Evolutionary conservation across 352 stramenopile genomes (phyloP), one percentile per base, ranked within the genome.

Genomic region (Pythium phragmitis): DNA sequence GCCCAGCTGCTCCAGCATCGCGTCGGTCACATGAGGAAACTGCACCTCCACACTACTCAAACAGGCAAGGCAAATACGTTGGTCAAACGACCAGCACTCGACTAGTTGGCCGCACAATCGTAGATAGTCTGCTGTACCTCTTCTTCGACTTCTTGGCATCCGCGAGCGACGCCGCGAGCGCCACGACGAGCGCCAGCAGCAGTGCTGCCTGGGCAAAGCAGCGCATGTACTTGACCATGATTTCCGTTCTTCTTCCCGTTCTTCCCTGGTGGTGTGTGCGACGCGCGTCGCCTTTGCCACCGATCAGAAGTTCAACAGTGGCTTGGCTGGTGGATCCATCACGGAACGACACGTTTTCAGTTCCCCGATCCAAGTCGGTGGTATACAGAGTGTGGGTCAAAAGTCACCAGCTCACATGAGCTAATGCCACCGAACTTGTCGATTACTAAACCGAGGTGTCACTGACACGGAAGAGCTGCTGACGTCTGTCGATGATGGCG

Each of bases 21-120:
- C 79, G 13, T 92, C 83, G n/a, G 81, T 82, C 45, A 92, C 80
- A 48, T 89, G 78, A 23, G 82, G 80, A 73, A 91, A 89, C 65
- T 91, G 82, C 65, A 91, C 82, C 46, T 89, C 78, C 30, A 91
- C 82, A 69, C 76, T 86, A 55, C 14, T 17, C 37, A 37, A 41
- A 30, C 34, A 46, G 36, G 28, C 41, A 43, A 21, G 8, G 6
- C 19, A 11, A 36, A 14, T 17, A 7, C 16, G 47, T 3, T 23
- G 14, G 43, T 46, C 11, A 39, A 47, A 21, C 33, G n/a, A 17
- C 7, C 42, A 12, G 13, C 7, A 23, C 3, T 19, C n/a, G 16
- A 11, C 3, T 48, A 2, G 4, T 17, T 19, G n/a, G n/a, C 2
- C n/a, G 26, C 26, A 30, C 26, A 30, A 30, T 30, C 3, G 26